These are phyloP conservation scores for Wallacemonas sp. DNA, from an alignment of 208 protist genomes.

Conservation along the genomic window DNA sequence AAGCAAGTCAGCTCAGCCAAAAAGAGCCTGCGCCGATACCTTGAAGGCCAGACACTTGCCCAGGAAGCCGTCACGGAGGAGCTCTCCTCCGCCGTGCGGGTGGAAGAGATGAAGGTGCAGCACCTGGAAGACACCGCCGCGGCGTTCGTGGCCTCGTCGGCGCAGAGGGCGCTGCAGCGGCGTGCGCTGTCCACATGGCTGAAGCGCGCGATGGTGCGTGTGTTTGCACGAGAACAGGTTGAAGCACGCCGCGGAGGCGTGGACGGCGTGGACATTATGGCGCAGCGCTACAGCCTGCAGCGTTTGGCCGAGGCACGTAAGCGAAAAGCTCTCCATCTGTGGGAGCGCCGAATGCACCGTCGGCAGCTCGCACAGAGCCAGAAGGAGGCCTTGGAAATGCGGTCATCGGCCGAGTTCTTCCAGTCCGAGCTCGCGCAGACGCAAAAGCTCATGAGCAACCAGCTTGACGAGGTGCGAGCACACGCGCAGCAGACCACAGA, in stretches of 20 bases:
- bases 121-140: slow-evolving; percentile 19
- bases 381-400: slow-evolving; percentile 4
- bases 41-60: slow-evolving; percentile 34
- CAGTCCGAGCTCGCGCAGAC: slow-evolving; percentile 14
- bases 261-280: neutral
- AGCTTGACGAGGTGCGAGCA: slow-evolving; percentile 6
- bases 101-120: slow-evolving; percentile 21
- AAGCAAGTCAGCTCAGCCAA: slow-evolving; percentile 34
- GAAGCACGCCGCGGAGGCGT: neutral
- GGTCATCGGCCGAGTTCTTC: slow-evolving; percentile 21
- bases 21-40: slow-evolving; percentile 59
- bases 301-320: neutral
- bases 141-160: neutral
- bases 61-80: slow-evolving; percentile 20
- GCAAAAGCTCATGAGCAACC: slow-evolving; percentile 14
- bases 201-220: slow-evolving; percentile 24
- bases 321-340: neutral
- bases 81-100: slow-evolving; percentile 11
- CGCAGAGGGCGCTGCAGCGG: neutral
- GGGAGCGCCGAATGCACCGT: slow-evolving; percentile 8
- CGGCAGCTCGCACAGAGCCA: neutral
- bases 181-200: slow-evolving; percentile 17
- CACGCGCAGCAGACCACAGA: neutral
- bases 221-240: neutral
- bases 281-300: neutral